Percentiles rank a stretch among this genome's conserved stretches.
phyloP scores from a whole-genome alignment of 2,329 filamentous ascomycete species.

The Apiospora sp. region DNA sequence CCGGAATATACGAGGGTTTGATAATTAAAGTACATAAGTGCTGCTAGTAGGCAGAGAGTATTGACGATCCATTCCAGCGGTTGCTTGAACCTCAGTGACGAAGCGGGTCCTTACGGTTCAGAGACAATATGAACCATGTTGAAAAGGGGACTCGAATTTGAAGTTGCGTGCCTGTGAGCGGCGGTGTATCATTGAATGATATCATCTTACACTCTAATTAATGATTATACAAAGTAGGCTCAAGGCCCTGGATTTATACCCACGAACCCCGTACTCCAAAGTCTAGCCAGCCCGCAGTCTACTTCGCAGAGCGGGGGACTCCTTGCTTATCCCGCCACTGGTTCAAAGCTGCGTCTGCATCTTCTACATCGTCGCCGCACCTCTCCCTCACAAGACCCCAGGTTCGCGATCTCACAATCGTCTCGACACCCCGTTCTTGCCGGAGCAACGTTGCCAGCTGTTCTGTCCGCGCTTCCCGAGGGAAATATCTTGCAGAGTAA shows the following conservation, averaged over 20 bases:
- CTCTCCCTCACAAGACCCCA: slow-evolving; percentile 82
- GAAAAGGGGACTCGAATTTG: neutral
- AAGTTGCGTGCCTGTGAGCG: neutral
- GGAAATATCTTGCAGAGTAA: slow-evolving; percentile 85
- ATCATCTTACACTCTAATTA: slow-evolving; percentile 14
- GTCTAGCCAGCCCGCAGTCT: neutral
- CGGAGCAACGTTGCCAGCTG: slow-evolving; percentile 75
- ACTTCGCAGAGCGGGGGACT: neutral
- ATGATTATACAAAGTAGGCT: neutral
- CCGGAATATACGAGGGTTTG: no score
- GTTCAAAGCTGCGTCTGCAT: slow-evolving; percentile 61
- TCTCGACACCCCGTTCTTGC: slow-evolving; percentile 79
- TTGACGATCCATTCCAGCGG: no score
- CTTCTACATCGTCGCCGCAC: slow-evolving; percentile 67
- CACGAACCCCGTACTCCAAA: neutral
- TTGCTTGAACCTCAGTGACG: neutral
- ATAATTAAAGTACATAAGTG: no score
- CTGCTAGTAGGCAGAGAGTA: no score
- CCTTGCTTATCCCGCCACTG: slow-evolving; percentile 36
- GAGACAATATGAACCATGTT: neutral
- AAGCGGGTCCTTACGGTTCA: neutral
- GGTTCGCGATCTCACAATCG: slow-evolving; percentile 80
- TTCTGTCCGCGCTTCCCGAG: slow-evolving; percentile 81
- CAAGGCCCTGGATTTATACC: neutral
- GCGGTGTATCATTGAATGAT: neutral